Percentiles rank a stretch among this genome's conserved stretches.
Conservation (phyloP, 73 alveolate genomes). For the Paramecium biaurelia region DNA sequence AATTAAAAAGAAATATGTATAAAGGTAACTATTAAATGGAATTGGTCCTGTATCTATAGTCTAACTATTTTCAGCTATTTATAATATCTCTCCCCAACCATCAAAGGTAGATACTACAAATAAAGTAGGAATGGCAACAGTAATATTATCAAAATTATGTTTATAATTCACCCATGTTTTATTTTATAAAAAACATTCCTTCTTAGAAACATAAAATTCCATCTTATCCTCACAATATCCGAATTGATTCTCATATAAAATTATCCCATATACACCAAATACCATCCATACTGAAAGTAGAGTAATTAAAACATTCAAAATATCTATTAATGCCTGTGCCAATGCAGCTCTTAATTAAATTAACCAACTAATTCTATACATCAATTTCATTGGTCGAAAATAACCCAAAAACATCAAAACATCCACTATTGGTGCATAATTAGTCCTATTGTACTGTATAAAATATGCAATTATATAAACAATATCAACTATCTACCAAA, state of each 20-base stretch:
- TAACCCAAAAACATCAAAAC: background rate
- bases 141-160: conserved; percentile 41
- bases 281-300: background rate
- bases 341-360: background rate
- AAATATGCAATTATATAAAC: background rate
- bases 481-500: background rate
- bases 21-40: background rate
- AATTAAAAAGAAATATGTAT: background rate
- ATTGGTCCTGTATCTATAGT: background rate
- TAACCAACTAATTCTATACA: background rate
- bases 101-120: conserved; percentile 39
- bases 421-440: background rate
- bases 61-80: background rate
- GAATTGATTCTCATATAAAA: background rate
- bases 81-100: conserved; percentile 40
- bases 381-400: background rate
- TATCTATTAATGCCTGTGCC: background rate
- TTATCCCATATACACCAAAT: conserved; percentile 1
- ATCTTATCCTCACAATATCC: conserved; percentile 23
- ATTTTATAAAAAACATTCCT: background rate
- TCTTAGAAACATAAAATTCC: background rate
- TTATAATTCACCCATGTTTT: conserved; percentile 6
- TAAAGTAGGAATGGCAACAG: background rate
- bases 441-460: background rate
- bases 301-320: background rate